These are phyloP conservation scores for Candida dubliniensis DNA, from an alignment of 1,139 yeast species.

Conservation along the genomic window DNA sequence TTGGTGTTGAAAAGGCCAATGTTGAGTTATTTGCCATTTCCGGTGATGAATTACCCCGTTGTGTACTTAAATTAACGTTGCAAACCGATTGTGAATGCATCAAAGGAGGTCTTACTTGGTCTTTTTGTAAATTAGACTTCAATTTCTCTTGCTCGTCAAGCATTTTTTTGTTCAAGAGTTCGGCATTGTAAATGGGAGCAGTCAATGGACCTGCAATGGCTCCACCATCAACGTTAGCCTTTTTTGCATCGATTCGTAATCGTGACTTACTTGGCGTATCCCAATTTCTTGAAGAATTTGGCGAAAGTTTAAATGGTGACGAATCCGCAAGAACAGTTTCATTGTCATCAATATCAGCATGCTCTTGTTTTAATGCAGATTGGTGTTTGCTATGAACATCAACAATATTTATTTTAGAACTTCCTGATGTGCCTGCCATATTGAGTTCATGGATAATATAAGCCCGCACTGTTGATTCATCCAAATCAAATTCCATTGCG, in stretches of 20 bases:
- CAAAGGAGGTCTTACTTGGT: constrained; percentile 9
- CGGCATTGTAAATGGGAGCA: constrained; percentile 37
- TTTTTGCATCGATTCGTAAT: constrained; percentile 12
- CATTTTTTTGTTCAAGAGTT: constrained; percentile 7
- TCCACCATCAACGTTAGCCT: constrained; percentile 10
- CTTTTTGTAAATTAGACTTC: constrained; percentile 5
- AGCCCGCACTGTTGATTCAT: constrained; percentile 22
- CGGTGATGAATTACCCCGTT: not conserved
- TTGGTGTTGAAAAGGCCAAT: not conserved
- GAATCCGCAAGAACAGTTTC: constrained; percentile 44
- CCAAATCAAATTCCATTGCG: constrained; percentile 13
- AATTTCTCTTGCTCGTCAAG: constrained; percentile 9
- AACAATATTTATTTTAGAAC: constrained; percentile 22
- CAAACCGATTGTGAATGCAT: constrained; percentile 12
- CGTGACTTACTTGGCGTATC: constrained; percentile 17
- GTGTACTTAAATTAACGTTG: constrained; percentile 1
- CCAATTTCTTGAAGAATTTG: constrained; percentile 5
- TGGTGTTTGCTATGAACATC: not conserved
- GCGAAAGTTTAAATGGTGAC: constrained; percentile 31
- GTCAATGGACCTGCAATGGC: constrained; percentile 32
- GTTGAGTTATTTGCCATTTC: not conserved
- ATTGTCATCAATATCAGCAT: constrained; percentile 32
- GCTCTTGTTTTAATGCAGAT: not conserved
- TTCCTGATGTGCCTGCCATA: constrained; percentile 13
- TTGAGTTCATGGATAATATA: constrained; percentile 32